These are phyloP conservation scores for Amphirosellinia nigrospora DNA, from an alignment of 495 filamentous ascomycete species.

Conservation along the genomic window DNA sequence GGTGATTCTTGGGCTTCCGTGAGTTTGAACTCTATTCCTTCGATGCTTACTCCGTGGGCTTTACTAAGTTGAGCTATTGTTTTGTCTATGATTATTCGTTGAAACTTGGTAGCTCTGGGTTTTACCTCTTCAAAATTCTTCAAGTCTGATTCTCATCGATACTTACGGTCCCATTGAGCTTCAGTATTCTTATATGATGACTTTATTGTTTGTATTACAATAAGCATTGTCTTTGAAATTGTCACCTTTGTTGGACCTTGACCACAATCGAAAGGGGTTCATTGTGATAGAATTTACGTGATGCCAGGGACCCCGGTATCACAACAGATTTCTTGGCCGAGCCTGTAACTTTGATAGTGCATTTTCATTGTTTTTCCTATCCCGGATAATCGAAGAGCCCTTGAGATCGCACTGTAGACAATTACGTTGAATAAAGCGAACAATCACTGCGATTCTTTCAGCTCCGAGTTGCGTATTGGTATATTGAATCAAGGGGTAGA, in stretches of 20 bases:
- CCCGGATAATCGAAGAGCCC: background rate
- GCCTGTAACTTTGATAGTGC: background rate
- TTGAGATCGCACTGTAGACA: background rate
- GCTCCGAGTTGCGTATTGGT: background rate
- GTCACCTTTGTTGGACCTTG: background rate
- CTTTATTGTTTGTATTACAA: constrained; percentile 8
- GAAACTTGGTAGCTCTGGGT: background rate
- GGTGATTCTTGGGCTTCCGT: background rate
- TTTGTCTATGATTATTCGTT: background rate
- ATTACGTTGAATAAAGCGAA: background rate
- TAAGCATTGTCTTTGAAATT: background rate
- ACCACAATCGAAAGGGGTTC: background rate
- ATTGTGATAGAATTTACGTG: background rate
- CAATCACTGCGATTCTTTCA: background rate
- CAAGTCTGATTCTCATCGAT: background rate
- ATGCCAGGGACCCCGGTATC: background rate
- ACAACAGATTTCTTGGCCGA: background rate
- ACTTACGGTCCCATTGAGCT: background rate
- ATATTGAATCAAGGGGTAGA: background rate
- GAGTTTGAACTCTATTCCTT: background rate
- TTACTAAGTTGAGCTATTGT: background rate
- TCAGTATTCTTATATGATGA: background rate
- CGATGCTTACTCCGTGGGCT: background rate
- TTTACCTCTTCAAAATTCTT: background rate
- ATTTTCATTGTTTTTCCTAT: background rate